phyloP scores from a whole-genome alignment of 1,284 basidiomycete genomes.

The Anthracocystis panici-leucophaei region DNA sequence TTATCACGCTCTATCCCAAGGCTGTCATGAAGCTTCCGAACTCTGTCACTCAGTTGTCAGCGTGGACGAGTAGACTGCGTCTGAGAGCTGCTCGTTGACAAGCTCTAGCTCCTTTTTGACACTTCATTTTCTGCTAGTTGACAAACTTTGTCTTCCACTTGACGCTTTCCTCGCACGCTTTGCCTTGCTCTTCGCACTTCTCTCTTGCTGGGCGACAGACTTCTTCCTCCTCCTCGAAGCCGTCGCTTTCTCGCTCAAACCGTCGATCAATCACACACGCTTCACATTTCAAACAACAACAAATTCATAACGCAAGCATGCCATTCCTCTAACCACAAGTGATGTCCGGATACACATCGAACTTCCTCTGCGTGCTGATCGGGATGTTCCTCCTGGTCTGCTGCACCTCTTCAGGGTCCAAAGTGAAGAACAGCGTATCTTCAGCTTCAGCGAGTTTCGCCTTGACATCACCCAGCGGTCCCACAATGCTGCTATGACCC shows the following conservation, averaged over 20 bases:
- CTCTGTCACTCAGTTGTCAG: too few relatives aligned
- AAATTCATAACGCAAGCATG: neutral
- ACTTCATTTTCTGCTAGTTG: too few relatives aligned
- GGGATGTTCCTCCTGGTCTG: slow-evolving; percentile 59
- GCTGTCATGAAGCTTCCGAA: too few relatives aligned
- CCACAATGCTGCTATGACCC: slow-evolving; percentile 64
- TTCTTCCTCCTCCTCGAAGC: too few relatives aligned
- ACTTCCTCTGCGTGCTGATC: slow-evolving; percentile 60
- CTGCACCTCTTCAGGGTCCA: slow-evolving; percentile 57
- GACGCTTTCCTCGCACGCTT: too few relatives aligned
- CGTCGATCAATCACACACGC: neutral
- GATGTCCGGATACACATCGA: slow-evolving; percentile 63
- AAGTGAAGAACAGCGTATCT: slow-evolving; percentile 75
- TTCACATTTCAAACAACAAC: neutral
- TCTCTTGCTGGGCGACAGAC: too few relatives aligned
- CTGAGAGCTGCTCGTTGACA: too few relatives aligned
- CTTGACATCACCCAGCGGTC: slow-evolving; percentile 79
- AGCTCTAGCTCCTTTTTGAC: too few relatives aligned
- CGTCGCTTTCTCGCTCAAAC: neutral
- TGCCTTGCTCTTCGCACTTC: too few relatives aligned
- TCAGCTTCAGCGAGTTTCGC: slow-evolving; percentile 83
- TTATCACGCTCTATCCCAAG: too few relatives aligned
- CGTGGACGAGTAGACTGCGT: too few relatives aligned
- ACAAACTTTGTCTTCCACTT: too few relatives aligned
- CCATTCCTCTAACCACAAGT: slow-evolving; percentile 30